Evolutionary conservation across 1,284 basidiomycete genomes (phyloP).

Genomic region (Tetrapyrgos nigripes): DNA sequence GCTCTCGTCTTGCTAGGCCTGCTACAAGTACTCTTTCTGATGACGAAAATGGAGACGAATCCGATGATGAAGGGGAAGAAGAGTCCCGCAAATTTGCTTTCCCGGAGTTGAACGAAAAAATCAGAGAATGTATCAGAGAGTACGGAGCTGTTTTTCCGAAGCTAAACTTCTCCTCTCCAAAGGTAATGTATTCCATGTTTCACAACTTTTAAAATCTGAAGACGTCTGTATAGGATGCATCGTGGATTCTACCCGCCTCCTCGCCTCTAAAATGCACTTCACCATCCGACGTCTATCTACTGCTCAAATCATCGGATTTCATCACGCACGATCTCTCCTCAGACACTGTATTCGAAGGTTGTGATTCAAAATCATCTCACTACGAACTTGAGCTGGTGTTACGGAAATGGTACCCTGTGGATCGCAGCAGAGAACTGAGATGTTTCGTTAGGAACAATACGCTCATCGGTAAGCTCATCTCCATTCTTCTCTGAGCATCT

Average conservation of each 20-base stretch:
- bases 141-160: slow-evolving; percentile 95
- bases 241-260: slow-evolving; percentile 90
- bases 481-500: slow-evolving; percentile 8
- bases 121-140: slow-evolving; percentile 69
- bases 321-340: slow-evolving; percentile 80
- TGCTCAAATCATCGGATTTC: slow-evolving; percentile 95
- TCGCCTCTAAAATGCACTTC: slow-evolving; percentile 87
- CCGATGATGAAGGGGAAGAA: slow-evolving; percentile 48
- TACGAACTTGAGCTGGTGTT: slow-evolving; percentile 89
- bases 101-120: slow-evolving; percentile 79
- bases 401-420: slow-evolving; percentile 90
- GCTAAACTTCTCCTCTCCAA: slow-evolving; percentile 91
- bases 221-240: slow-evolving; percentile 73
- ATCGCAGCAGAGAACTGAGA: slow-evolving; percentile 83
- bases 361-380: slow-evolving; percentile 32
- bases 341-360: slow-evolving; percentile 69
- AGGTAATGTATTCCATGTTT: slow-evolving; percentile 52
- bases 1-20: slow-evolving; percentile 45
- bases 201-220: too few relatives aligned
- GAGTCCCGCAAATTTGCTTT: slow-evolving; percentile 57
- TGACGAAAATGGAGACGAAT: slow-evolving; percentile 48
- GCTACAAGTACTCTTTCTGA: slow-evolving; percentile 65
- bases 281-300: slow-evolving; percentile 90
- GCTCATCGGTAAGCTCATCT: slow-evolving; percentile 66
- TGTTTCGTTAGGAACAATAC: slow-evolving; percentile 82